Percentiles rank a stretch among this genome's conserved stretches.
phyloP scores from a whole-genome alignment of 2,329 filamentous ascomycete species.

The Apiospora kogelbergensis region DNA sequence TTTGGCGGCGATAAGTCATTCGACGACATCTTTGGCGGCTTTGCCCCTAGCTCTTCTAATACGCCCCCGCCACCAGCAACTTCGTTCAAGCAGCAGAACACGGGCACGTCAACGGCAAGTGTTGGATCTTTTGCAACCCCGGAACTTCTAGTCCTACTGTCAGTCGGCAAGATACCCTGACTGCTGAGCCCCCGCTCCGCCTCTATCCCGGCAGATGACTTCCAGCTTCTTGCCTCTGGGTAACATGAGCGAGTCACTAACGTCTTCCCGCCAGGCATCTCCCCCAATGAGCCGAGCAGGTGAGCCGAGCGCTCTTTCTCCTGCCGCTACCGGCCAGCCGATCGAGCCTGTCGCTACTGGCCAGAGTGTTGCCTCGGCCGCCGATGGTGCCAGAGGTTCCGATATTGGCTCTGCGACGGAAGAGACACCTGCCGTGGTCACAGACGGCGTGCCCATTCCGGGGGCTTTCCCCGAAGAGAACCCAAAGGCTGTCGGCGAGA shows the following conservation, averaged over 20 bases:
- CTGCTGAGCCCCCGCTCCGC: constrained; percentile 61
- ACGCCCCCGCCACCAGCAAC: constrained; percentile 47
- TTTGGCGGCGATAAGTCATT: constrained; percentile 69
- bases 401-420: constrained; percentile 25
- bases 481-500: constrained; percentile 25
- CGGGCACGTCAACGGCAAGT: constrained; percentile 55
- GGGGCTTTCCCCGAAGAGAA: constrained; percentile 53
- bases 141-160: constrained; percentile 62
- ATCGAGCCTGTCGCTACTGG: constrained; percentile 39
- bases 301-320: constrained; percentile 28
- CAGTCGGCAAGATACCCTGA: constrained; percentile 60
- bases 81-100: constrained; percentile 63
- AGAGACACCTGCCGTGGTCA: constrained; percentile 18
- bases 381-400: constrained; percentile 32
- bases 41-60: constrained; percentile 42
- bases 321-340: constrained; percentile 32
- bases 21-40: constrained; percentile 82
- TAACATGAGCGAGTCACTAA: constrained; percentile 65
- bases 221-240: constrained; percentile 74
- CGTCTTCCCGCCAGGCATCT: constrained; percentile 76
- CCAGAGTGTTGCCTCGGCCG: constrained; percentile 33
- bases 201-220: constrained; percentile 75
- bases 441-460: constrained; percentile 40
- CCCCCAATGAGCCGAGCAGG: constrained; percentile 66
- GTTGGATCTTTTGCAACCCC: constrained; percentile 52